phyloP scores from a whole-genome alignment of 805 yeast genomes.

The Zygosaccharomyces rouxii region DNA sequence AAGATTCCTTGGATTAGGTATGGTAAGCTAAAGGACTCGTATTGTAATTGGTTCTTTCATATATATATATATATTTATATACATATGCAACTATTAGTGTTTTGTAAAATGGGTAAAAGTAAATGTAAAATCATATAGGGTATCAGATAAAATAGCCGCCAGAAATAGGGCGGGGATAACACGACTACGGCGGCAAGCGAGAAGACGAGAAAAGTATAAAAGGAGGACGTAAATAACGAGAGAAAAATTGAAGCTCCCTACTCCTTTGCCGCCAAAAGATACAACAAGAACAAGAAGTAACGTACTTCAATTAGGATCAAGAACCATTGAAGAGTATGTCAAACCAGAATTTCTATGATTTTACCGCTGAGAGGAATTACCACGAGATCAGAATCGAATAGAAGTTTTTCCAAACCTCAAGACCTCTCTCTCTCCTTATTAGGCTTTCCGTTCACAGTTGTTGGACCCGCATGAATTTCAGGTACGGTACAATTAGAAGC shows the following conservation, averaged over 20 bases:
- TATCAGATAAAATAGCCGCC: neutral
- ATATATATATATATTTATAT: too few relatives aligned
- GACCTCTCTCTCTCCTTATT: too few relatives aligned
- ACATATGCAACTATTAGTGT: too few relatives aligned
- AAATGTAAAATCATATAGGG: too few relatives aligned
- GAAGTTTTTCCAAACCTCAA: too few relatives aligned
- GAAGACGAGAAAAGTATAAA: neutral
- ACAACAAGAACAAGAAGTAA: neutral
- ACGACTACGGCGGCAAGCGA: neutral
- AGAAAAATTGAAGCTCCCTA: too few relatives aligned
- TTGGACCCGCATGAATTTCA: too few relatives aligned
- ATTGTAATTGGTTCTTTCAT: neutral
- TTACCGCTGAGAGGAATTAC: neutral
- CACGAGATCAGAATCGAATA: too few relatives aligned
- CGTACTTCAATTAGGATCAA: neutral
- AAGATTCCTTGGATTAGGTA: conserved; percentile 2
- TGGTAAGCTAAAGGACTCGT: neutral
- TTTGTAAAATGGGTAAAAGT: too few relatives aligned
- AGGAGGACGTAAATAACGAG: neutral
- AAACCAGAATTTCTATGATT: neutral
- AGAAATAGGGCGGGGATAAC: neutral
- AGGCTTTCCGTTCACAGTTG: too few relatives aligned
- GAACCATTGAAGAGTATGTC: neutral
- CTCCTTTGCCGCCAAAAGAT: neutral
- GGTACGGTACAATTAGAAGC: too few relatives aligned